phyloP scores from a whole-genome alignment of 169 alveolate genomes.

The Plasmodium cynomolgi region DNA sequence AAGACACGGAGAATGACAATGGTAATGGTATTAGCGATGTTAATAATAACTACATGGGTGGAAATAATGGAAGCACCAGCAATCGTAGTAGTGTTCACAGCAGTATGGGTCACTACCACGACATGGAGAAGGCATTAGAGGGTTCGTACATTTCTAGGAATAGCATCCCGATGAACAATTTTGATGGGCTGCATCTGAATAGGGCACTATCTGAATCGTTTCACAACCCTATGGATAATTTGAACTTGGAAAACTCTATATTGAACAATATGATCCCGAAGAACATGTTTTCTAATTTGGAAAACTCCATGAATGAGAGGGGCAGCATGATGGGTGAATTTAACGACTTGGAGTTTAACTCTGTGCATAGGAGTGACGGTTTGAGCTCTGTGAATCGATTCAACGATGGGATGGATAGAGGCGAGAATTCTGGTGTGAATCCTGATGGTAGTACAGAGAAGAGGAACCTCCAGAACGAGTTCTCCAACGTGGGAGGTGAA shows the following conservation, averaged over 20 bases:
- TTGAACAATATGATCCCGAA: constrained; percentile 72
- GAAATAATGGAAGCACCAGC: neutral
- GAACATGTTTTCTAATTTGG: constrained; percentile 62
- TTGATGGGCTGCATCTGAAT: constrained; percentile 32
- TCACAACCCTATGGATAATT: constrained; percentile 55
- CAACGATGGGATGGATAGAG: constrained; percentile 3
- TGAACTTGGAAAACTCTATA: constrained; percentile 49
- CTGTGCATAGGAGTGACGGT: constrained; percentile 21
- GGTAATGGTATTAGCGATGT: neutral
- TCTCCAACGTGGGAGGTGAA: neutral
- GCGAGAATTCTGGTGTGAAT: neutral
- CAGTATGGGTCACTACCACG: neutral
- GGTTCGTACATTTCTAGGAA: constrained; percentile 62
- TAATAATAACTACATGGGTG: neutral
- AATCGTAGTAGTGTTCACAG: neutral
- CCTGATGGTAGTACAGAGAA: neutral
- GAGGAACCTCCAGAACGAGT: neutral
- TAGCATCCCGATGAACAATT: constrained; percentile 52
- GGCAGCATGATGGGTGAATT: constrained; percentile 26
- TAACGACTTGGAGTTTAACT: constrained; percentile 50
- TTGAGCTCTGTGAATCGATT: neutral
- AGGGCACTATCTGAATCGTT: constrained; percentile 53
- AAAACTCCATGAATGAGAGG: constrained; percentile 29
- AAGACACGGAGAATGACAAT: neutral
- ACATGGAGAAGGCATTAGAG: constrained; percentile 53